Evolutionary conservation across 2,329 filamentous ascomycete genomes (phyloP).

Genomic region (Exophiala sp.): DNA sequence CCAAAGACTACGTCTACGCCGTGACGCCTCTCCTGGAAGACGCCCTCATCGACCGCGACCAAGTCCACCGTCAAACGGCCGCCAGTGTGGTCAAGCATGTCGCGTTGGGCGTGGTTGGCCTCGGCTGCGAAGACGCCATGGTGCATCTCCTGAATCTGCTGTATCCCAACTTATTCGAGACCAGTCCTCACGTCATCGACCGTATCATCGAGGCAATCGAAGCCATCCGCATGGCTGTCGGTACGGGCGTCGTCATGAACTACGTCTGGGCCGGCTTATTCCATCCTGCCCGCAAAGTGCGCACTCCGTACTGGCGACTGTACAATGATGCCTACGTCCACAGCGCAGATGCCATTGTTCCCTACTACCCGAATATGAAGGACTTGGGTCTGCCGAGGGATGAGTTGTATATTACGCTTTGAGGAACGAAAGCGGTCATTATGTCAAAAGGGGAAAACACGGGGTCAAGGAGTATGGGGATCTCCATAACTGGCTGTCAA

Average conservation of each 20-base stretch:
- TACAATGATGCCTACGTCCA: slow-evolving; percentile 98
- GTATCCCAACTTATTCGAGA: slow-evolving; percentile 96
- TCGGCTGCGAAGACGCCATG: slow-evolving; percentile 98
- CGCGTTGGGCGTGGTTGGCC: slow-evolving; percentile 89
- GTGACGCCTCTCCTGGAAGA: slow-evolving; percentile 94
- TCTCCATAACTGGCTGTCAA: no score
- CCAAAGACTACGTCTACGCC: slow-evolving; percentile 98
- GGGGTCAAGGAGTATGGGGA: no score
- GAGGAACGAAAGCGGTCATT: neutral
- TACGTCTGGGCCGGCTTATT: slow-evolving; percentile 98
- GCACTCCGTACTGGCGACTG: slow-evolving; percentile 89
- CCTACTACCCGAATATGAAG: slow-evolving; percentile 84
- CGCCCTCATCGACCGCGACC: slow-evolving; percentile 93
- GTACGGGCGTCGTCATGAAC: slow-evolving; percentile 88
- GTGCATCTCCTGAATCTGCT: slow-evolving; percentile 92
- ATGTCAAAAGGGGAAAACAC: no score
- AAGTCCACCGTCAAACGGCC: slow-evolving; percentile 94
- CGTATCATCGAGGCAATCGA: slow-evolving; percentile 96
- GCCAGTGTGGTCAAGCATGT: slow-evolving; percentile 97
- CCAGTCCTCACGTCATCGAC: slow-evolving; percentile 95
- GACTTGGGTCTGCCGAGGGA: slow-evolving; percentile 72
- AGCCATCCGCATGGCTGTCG: slow-evolving; percentile 87
- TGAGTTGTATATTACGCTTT: slow-evolving; percentile 73
- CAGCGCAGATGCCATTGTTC: slow-evolving; percentile 87
- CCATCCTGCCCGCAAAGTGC: slow-evolving; percentile 91